These are phyloP conservation scores for Monosporascus sp. DNA, from an alignment of 2,329 filamentous ascomycete genomes.

Conservation along the genomic window DNA sequence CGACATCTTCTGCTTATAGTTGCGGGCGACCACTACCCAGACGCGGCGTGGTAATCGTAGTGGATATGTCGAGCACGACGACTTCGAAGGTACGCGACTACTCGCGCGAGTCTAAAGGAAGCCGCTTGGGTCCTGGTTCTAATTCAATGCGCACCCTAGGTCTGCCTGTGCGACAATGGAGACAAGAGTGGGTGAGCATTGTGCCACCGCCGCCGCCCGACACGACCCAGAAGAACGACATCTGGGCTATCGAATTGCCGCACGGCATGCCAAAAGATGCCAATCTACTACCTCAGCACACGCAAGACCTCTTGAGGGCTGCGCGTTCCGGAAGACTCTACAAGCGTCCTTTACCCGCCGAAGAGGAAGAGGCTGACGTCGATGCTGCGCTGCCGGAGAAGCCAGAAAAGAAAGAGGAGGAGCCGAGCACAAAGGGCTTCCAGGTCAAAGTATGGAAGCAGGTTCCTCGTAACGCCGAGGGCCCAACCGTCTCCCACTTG, in stretches of 20 bases:
- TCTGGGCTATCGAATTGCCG: slow-evolving; percentile 72
- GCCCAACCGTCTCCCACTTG: slow-evolving; percentile 46
- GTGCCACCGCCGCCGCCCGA: slow-evolving; percentile 63
- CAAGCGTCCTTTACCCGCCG: slow-evolving; percentile 61
- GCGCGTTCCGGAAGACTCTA: slow-evolving; percentile 73
- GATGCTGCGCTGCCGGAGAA: slow-evolving; percentile 45
- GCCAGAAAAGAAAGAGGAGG: slow-evolving; percentile 59
- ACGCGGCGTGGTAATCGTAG: slow-evolving; percentile 54
- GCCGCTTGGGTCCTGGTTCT: not conserved
- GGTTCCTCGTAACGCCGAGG: slow-evolving; percentile 54
- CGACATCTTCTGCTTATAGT: slow-evolving; percentile 9
- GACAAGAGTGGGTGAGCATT: slow-evolving; percentile 64
- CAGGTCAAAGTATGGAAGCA: slow-evolving; percentile 58
- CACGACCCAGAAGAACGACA: slow-evolving; percentile 56
- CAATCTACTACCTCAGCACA: slow-evolving; percentile 70
- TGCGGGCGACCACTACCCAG: slow-evolving; percentile 32
- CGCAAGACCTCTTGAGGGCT: slow-evolving; percentile 75
- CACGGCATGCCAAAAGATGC: slow-evolving; percentile 82
- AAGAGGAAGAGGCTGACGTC: slow-evolving; percentile 54
- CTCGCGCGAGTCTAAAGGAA: not conserved
- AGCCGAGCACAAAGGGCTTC: slow-evolving; percentile 49
- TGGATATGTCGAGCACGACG: slow-evolving; percentile 55
- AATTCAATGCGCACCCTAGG: slow-evolving; percentile 40
- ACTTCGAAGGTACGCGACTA: slow-evolving; percentile 48
- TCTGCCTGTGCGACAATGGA: slow-evolving; percentile 87